A percentile compares a stretch with the other conserved stretches of the same genome.
Conservation (phyloP, 371 early-diverging fungal genomes). For the Mucor velutinosus region DNA sequence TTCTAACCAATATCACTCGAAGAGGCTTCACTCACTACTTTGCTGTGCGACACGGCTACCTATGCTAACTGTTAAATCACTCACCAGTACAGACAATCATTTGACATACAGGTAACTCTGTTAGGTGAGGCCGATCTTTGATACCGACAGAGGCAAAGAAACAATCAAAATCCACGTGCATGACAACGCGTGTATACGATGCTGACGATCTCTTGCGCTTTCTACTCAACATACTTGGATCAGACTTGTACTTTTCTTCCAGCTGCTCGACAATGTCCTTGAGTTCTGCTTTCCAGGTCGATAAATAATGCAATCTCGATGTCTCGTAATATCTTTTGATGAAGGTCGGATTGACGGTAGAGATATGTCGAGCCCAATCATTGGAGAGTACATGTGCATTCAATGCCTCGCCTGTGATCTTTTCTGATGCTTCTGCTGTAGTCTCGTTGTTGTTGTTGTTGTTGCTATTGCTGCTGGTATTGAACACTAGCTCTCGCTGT, state of each 20-base stretch:
- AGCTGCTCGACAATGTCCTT: conserved; percentile 55
- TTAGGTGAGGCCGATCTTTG: conserved; percentile 65
- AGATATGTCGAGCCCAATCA: conserved; percentile 37
- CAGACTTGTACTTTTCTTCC: conserved; percentile 21
- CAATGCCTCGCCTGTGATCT: conserved; percentile 7
- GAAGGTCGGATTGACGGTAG: conserved; percentile 63
- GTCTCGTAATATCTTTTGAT: conserved; percentile 74
- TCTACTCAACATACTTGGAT: conserved; percentile 4
- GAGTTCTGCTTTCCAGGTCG: conserved; percentile 82
- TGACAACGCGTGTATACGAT: conserved; percentile 23
- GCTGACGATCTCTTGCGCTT: not conserved
- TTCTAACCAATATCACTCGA: conserved; percentile 47
- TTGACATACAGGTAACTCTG: conserved; percentile 61
- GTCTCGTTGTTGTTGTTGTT: not conserved
- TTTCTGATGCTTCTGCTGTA: no score
- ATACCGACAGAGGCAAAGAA: conserved; percentile 89
- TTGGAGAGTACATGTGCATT: conserved; percentile 35
- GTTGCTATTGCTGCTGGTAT: not conserved
- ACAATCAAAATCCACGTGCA: conserved; percentile 94
- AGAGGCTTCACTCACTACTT: conserved; percentile 31
- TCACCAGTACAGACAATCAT: not conserved
- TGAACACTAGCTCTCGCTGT: conserved; percentile 32
- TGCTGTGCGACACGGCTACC: conserved; percentile 49
- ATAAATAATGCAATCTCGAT: conserved; percentile 83
- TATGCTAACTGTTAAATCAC: not conserved